phyloP scores from a whole-genome alignment of 2,329 filamentous ascomycete genomes.

The Stemphylium beticola region DNA sequence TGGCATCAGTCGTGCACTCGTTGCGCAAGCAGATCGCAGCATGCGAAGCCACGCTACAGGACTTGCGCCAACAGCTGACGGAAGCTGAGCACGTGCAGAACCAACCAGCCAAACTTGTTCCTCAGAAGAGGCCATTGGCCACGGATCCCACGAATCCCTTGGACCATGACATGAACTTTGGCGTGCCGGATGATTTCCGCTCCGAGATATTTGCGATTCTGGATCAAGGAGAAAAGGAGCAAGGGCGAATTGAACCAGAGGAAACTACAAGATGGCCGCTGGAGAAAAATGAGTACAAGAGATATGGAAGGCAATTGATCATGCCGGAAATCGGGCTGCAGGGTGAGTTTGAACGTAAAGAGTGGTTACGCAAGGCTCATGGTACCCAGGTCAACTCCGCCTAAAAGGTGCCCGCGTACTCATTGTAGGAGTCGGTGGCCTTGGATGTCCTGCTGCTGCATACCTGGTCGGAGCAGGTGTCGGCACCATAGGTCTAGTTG shows the following conservation, averaged over 20 bases:
- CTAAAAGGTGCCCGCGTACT: conserved; percentile 75
- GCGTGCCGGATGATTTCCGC: conserved; percentile 52
- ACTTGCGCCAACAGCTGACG: conserved; percentile 51
- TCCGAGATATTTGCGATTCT: conserved; percentile 51
- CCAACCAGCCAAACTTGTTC: conserved; percentile 29
- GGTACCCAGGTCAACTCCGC: conserved; percentile 70
- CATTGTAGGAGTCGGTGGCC: conserved; percentile 83
- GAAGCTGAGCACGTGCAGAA: conserved; percentile 50
- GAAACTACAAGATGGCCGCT: conserved; percentile 67
- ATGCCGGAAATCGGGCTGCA: conserved; percentile 79
- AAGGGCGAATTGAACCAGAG: conserved; percentile 6
- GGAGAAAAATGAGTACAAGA: conserved; percentile 73
- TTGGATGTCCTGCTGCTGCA: conserved; percentile 90
- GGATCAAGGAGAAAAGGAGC: conserved; percentile 21
- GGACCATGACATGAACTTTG: conserved; percentile 48
- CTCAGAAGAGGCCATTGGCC: conserved; percentile 23
- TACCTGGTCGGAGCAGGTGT: conserved; percentile 91
- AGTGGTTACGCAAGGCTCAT: neutral
- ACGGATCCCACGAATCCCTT: conserved; percentile 36
- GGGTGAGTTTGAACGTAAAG: conserved; percentile 55
- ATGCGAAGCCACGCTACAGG: conserved; percentile 51
- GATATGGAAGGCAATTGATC: conserved; percentile 91
- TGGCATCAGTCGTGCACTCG: conserved; percentile 40
- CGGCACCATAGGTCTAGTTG: conserved; percentile 80
- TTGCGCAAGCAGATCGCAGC: conserved; percentile 52